Base-by-base conservation (phyloP, 139 green algal genomes). In the Picocystis salinarum region DNA sequence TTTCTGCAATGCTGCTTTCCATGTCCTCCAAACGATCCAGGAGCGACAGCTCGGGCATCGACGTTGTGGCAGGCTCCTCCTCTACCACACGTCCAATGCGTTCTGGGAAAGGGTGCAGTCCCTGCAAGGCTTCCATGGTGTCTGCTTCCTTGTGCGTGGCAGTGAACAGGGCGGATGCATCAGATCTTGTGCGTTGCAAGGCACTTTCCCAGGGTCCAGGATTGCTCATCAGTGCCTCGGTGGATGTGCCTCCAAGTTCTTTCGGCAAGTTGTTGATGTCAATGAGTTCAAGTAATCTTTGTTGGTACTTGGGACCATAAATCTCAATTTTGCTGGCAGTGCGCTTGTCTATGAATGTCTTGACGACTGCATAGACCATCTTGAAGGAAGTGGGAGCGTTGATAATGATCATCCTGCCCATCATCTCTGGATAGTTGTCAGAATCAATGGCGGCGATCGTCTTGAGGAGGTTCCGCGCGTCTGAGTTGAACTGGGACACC, bases 401-500 rank as follows among this genome's bases (percentile, higher is more conserved):
- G 55, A 91, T 77, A 53, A 91, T 85, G 52, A 71, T 72, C 19
- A 75, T 80, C 33, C 69, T 61, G 48, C 59, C 71, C 58, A 89
- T 55, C 34, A 76, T 79, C 66, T 91, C 77, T 4, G 78, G 78
- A 52, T 85, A 91, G 58, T 88, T 80, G 61, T 86, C 70, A 52
- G 66, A 56, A 41, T 66, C 56, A 12, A 65, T 62, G 1, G 40
- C 31, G 1, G 53, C 29, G 10, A 83, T 56, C 39, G 53, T 64
- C 20, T 22, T 20, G 34, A 83, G 53, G 10, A 83, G 58, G 10
- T 59, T 44, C 44, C 66, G 36, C 20, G 7, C 61, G 23, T 73
- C 65, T 6, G 48, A 64, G 4, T 66, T 44, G 46, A 73, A 73
- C n/a, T 44, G 58, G 22, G 51, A 55, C 25, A 73, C 28, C 39